Percentiles rank a stretch among this genome's conserved stretches.
These are phyloP conservation scores for Plasmodium vinckei DNA, from an alignment of 169 alveolate species.

Conservation along the genomic window DNA sequence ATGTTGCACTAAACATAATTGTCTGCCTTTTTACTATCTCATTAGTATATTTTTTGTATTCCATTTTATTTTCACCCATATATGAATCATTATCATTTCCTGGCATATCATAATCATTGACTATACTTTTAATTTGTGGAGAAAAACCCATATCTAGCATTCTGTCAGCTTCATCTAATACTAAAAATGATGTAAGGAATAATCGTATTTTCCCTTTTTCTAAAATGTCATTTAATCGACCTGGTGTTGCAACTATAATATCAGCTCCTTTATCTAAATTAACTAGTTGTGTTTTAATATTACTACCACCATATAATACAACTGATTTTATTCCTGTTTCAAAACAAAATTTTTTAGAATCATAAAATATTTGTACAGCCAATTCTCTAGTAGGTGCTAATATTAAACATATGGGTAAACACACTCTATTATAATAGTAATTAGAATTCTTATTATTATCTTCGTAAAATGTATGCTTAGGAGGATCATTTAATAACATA, in stretches of 20 bases:
- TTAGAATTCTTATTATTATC: slow-evolving; percentile 28
- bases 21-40: slow-evolving; percentile 87
- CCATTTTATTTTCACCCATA: slow-evolving; percentile 33
- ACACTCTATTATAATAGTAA: slow-evolving; percentile 76
- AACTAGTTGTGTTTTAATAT: slow-evolving; percentile 89
- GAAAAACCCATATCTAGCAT: slow-evolving; percentile 97
- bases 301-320: slow-evolving; percentile 94
- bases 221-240: slow-evolving; percentile 94
- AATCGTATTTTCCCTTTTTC: slow-evolving; percentile 86
- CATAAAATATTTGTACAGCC: slow-evolving; percentile 94
- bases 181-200: slow-evolving; percentile 87
- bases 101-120: slow-evolving; percentile 89
- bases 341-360: slow-evolving; percentile 91
- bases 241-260: slow-evolving; percentile 97
- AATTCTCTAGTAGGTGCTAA: slow-evolving; percentile 99
- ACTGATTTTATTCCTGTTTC: slow-evolving; percentile 94
- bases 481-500: slow-evolving; percentile 91
- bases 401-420: slow-evolving; percentile 87
- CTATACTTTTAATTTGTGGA: slow-evolving; percentile 90
- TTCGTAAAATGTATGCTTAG: slow-evolving; percentile 75
- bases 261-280: slow-evolving; percentile 96
- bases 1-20: slow-evolving; percentile 95
- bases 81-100: slow-evolving; percentile 52
- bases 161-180: slow-evolving; percentile 96
- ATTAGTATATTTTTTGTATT: slow-evolving; percentile 33